Percentiles rank a stretch among this genome's conserved stretches.
Evolutionary conservation across 2,329 filamentous ascomycete species (phyloP).

Genomic region (Trichophyton rubrum): DNA sequence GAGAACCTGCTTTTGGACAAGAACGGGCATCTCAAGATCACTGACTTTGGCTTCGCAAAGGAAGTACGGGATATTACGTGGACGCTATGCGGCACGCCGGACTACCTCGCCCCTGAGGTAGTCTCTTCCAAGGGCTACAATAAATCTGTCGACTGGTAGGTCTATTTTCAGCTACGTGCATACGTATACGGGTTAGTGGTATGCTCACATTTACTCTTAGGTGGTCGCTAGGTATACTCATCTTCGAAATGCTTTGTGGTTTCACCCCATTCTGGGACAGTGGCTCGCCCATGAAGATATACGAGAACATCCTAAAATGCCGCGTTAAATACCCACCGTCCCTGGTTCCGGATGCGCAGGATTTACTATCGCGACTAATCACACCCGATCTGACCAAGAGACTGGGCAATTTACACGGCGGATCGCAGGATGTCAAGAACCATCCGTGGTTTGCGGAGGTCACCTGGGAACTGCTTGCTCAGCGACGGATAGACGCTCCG

Average conservation of each 20-base stretch:
- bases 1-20: slow-evolving; percentile 86
- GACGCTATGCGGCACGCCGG: slow-evolving; percentile 94
- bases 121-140: slow-evolving; percentile 99
- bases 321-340: slow-evolving; percentile 95
- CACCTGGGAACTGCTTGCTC: slow-evolving; percentile 85
- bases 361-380: slow-evolving; percentile 83
- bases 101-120: slow-evolving; percentile 94
- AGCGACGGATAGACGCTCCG: slow-evolving; percentile 95
- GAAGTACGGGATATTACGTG: slow-evolving; percentile 97
- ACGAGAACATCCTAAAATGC: slow-evolving; percentile 95
- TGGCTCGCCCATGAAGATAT: slow-evolving; percentile 85
- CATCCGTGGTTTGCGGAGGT: slow-evolving; percentile 96
- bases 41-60: slow-evolving; percentile 97
- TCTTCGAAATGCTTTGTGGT: slow-evolving; percentile 98
- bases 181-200: not conserved
- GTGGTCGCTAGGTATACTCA: slow-evolving; percentile 97
- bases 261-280: slow-evolving; percentile 99
- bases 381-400: slow-evolving; percentile 91
- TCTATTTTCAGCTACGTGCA: slow-evolving; percentile 4
- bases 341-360: slow-evolving; percentile 85
- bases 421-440: slow-evolving; percentile 82
- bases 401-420: slow-evolving; percentile 83
- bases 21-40: slow-evolving; percentile 91
- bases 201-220: slow-evolving; percentile 35
- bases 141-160: slow-evolving; percentile 97